Base-by-base conservation (phyloP, 106 monocot species). In the Narthecium ossifragum region DNA sequence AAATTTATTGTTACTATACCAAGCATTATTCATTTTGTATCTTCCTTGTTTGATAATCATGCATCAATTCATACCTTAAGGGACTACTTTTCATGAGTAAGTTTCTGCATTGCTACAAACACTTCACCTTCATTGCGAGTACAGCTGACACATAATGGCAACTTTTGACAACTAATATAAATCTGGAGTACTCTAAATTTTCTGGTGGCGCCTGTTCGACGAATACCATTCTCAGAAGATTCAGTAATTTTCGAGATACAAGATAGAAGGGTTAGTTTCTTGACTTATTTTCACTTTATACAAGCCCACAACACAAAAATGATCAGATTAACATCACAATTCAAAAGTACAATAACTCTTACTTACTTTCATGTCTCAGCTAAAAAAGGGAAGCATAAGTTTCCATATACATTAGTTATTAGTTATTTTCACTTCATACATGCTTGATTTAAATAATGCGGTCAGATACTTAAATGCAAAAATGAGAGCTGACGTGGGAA, bases 211-310 rank as follows among this genome's bases (percentile, higher is more conserved):
- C 48, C 81, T 2, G 62, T 72, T 20, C 53, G 92, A 29, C 92
- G 88, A 4, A 79, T 85, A 48, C 69, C 78, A 26, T 85, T 93
- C 49, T 93, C 92, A 0, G 76, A 93, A 20, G 58, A 79, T 55
- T 81, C 92, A 6, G 55, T 93, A 18, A 76, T 93, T 34, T 93
- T 93, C 36, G 73, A 85, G 57, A 64, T 88, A 36, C 73, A 76
- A 53, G 92, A 93, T 62, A 85, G 88, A 26, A 88, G 92, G 79
- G 92, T 93, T 74, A 79, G 80, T 48, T 48, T 33, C 7, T 26
- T 20, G 1, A 34, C n/a, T n/a, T 5, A 6, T 13, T n/a, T 36
- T 23, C 29, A 4, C 25, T 15, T 46, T 46, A 10, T 46, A 12
- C n/a, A n/a, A n/a, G n/a, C n/a, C n/a, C n/a, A n/a, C n/a, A n/a